Base-by-base conservation (phyloP, 441 rosid species). In the Biscutella laevigata region DNA sequence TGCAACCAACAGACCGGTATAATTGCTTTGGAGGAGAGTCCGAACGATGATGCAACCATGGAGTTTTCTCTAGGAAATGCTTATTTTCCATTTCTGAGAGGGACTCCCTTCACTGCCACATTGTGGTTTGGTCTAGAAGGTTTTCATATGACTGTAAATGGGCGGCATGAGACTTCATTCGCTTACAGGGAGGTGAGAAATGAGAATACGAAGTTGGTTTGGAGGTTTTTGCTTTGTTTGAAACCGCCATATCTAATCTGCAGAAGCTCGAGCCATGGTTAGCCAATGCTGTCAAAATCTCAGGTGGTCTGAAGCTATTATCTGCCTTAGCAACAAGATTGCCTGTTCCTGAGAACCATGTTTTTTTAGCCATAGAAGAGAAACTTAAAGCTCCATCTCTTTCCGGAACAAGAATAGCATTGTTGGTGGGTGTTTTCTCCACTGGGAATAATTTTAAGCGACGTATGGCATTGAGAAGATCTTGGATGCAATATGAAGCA, bases 201-300 rank as follows among this genome's bases (percentile, higher is more conserved):
- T 72, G 73, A 37, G 12, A 57, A 43, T 42, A 14, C 7, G 22
- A 3, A 2, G 27, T 2, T 40, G 25, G 37, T 56, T 32, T 28
- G 27, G 47, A 55, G 43, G 30, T 24, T 57, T 6, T 48, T 64
- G 20, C 19, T 34, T 42, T 40, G 9, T 57, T 27, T 33, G 25
- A 42, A 50, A 33, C 11, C 7, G 6, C 33, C 27, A 29, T 37
- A 34, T 35, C 2, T 29, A 26, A 15, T 28, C 22, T 78, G 71
- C 81, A 86, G 95, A 77, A 82, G 70, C 86, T 86, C 22, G 87
- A 82, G 79, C 89, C 94, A 7, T 82, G 95, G 95, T 77, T 75
- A 35, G 85, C 77, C 26, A 76, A 62, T 24, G 65, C 63, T 59
- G 78, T 89, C 68, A 73, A 68, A 77, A 76, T 86, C 61, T 63